Conservation (phyloP, 2,329 filamentous ascomycete species). For the Alternaria sp. region DNA sequence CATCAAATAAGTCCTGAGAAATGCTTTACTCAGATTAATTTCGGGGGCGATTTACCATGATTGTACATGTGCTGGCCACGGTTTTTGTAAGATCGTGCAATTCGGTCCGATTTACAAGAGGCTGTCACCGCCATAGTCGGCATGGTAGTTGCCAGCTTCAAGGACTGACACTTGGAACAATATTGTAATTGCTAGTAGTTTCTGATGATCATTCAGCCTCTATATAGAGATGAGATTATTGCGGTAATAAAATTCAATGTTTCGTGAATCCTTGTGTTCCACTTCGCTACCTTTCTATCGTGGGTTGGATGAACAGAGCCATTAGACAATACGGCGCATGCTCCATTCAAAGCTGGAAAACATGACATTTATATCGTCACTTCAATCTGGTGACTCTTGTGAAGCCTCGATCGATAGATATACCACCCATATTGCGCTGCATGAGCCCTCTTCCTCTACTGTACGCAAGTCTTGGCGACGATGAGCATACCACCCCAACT, state of each 20-base stretch:
- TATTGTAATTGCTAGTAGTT: neutral
- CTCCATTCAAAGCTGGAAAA: neutral
- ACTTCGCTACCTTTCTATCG: neutral
- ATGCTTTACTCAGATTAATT: neutral
- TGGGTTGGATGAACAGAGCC: neutral
- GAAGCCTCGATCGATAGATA: too few species aligned
- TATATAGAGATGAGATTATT: neutral
- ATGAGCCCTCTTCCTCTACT: constrained; percentile 1
- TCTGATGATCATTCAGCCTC: neutral
- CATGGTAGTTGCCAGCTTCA: neutral
- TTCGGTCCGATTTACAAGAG: neutral
- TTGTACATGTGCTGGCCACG: neutral
- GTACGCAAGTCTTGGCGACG: constrained; percentile 25
- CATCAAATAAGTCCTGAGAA: neutral
- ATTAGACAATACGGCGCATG: neutral
- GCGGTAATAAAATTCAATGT: neutral
- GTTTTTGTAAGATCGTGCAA: neutral
- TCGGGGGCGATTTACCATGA: too few species aligned
- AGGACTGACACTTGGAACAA: neutral
- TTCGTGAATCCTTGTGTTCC: neutral
- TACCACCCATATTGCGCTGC: neutral
- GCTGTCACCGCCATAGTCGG: neutral
- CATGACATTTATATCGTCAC: neutral
- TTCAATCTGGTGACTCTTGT: neutral
- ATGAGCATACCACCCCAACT: constrained; percentile 15